Conservation (phyloP, 768 basidiomycete species). For the Goffeauzyma gilvescens region DNA sequence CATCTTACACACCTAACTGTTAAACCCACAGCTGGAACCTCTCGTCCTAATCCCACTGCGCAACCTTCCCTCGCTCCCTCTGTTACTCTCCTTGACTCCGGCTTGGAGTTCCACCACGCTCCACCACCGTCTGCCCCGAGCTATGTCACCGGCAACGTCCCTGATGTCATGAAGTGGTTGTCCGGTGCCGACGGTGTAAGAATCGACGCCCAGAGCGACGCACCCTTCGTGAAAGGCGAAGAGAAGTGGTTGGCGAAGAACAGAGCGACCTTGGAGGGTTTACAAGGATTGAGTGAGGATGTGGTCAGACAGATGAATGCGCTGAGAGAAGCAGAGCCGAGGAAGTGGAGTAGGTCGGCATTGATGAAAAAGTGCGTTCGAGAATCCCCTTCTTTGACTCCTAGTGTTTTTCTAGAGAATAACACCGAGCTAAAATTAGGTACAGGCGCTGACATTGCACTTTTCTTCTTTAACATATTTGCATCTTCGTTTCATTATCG, state of each 20-base stretch:
- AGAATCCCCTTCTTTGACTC: background rate
- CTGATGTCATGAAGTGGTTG: constrained; percentile 23
- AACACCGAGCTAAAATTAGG: background rate
- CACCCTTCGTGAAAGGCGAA: constrained; percentile 9
- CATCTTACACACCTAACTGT: constrained; percentile 19
- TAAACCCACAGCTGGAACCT: constrained; percentile 24
- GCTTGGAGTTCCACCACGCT: constrained; percentile 23
- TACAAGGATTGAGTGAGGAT: constrained; percentile 11
- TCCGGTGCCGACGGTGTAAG: constrained; percentile 12
- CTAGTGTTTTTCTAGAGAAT: background rate
- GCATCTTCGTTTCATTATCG: background rate
- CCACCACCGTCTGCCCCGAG: constrained; percentile 25
- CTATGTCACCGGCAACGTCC: constrained; percentile 22
- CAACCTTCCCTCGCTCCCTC: constrained; percentile 1
- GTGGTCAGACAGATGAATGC: constrained; percentile 14
- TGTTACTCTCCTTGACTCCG: constrained; percentile 8
- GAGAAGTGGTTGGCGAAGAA: background rate
- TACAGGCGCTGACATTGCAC: too few relatives aligned
- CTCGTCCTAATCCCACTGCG: constrained; percentile 9
- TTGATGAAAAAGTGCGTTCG: constrained; percentile 23
- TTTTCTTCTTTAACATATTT: too few relatives aligned
- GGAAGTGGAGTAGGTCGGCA: constrained; percentile 17
- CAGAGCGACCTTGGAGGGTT: too few relatives aligned
- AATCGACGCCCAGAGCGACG: constrained; percentile 19
- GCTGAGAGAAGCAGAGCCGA: constrained; percentile 12